Evolutionary conservation across 202 grass and related monocot genomes (phyloP).

Genomic region (Dendrocalamus latiflorus): DNA sequence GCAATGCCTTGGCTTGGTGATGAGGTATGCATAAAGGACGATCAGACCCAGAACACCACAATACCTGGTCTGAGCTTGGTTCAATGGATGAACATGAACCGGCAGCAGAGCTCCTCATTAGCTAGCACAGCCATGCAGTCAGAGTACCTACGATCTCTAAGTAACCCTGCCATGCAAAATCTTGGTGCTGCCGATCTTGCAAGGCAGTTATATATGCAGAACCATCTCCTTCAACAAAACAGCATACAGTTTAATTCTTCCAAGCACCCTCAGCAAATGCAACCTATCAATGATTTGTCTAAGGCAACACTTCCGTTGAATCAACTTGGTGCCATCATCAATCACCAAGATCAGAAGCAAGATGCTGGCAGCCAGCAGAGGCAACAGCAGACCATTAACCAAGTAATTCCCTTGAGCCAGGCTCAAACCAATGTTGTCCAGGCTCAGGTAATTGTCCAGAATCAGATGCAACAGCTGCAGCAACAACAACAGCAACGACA

Average conservation of each 20-base stretch:
- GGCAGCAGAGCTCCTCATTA: constrained; percentile 69
- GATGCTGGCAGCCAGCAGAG: constrained; percentile 48
- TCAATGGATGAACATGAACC: constrained; percentile 99
- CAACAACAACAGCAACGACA: constrained; percentile 35
- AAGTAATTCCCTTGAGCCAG: constrained; percentile 61
- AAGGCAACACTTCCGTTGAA: constrained; percentile 48
- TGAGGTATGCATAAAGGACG: constrained; percentile 85
- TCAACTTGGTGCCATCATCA: constrained; percentile 46
- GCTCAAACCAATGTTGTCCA: constrained; percentile 58
- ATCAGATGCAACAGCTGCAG: constrained; percentile 54
- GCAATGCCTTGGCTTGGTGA: constrained; percentile 98
- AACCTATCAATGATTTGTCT: constrained; percentile 47
- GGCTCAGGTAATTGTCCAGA: constrained; percentile 66
- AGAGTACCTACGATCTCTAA: constrained; percentile 62
- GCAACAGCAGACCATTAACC: constrained; percentile 49
- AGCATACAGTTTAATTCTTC: constrained; percentile 62
- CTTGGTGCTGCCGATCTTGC: constrained; percentile 62
- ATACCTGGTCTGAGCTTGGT: constrained; percentile 88
- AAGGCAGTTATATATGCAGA: constrained; percentile 75
- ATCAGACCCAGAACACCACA: constrained; percentile 70
- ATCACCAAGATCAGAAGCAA: constrained; percentile 69
- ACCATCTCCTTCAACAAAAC: constrained; percentile 77
- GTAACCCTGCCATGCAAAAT: constrained; percentile 81
- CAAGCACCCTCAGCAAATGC: constrained; percentile 66
- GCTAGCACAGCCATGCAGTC: constrained; percentile 53